Conservation (phyloP, 2,329 filamentous ascomycete species). For the Fusarium humuli region DNA sequence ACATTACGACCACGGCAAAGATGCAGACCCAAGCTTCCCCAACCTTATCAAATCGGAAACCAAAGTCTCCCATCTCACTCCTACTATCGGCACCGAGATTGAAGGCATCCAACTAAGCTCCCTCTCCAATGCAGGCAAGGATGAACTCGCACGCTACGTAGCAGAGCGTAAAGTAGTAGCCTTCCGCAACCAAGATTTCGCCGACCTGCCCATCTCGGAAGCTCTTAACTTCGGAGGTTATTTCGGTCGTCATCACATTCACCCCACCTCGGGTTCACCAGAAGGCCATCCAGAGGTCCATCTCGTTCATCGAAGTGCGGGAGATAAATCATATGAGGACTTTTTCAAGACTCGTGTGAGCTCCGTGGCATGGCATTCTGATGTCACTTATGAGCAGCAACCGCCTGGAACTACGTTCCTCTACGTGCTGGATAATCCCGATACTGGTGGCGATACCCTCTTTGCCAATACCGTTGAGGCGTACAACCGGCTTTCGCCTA, state of each 20-base stretch:
- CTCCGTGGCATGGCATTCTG: conserved; percentile 89
- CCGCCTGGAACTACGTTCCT: conserved; percentile 91
- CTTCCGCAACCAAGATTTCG: conserved; percentile 81
- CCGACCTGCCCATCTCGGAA: conserved; percentile 74
- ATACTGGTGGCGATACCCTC: conserved; percentile 84
- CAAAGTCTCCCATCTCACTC: conserved; percentile 72
- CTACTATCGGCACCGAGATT: conserved; percentile 79
- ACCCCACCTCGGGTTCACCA: conserved; percentile 81
- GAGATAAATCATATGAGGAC: conserved; percentile 60
- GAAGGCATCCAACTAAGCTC: conserved; percentile 77
- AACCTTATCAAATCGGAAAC: conserved; percentile 71
- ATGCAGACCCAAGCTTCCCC: conserved; percentile 75
- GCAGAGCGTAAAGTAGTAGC: conserved; percentile 82
- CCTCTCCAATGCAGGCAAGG: conserved; percentile 75
- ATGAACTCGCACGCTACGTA: conserved; percentile 80
- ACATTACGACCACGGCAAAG: conserved; percentile 80
- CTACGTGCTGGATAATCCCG: conserved; percentile 85
- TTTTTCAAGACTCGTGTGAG: conserved; percentile 78
- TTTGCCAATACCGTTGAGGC: conserved; percentile 85
- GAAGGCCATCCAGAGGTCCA: conserved; percentile 80
- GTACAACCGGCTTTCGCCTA: conserved; percentile 82
- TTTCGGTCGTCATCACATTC: conserved; percentile 85
- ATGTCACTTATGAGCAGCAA: conserved; percentile 88
- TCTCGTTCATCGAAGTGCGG: conserved; percentile 77
- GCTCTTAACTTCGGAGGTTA: conserved; percentile 78